These are phyloP conservation scores for Silene conica DNA, from an alignment of 148 eudicot species.

Conservation along the genomic window DNA sequence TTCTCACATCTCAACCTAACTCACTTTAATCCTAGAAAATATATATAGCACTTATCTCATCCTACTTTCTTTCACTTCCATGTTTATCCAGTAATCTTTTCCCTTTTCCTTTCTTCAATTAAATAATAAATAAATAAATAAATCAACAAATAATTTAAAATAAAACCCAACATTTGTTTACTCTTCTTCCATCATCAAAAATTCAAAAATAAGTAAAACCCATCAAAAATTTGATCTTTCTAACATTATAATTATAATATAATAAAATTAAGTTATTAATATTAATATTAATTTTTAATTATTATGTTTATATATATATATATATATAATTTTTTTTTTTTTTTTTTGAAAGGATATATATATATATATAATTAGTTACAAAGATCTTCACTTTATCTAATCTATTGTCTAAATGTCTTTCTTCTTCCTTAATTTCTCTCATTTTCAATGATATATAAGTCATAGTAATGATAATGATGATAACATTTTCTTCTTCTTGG, in stretches of 20 bases:
- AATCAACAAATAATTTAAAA: not conserved
- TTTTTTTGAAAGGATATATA: too few relatives aligned
- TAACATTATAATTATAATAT: not conserved
- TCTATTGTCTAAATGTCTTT: not conserved
- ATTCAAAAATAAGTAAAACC: slow-evolving; percentile 3
- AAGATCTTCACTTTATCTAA: slow-evolving; percentile 25
- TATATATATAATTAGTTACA: slow-evolving; percentile 1
- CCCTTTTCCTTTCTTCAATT: not conserved
- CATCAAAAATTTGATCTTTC: slow-evolving; percentile 13
- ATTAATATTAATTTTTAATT: too few relatives aligned
- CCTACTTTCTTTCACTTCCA: slow-evolving; percentile 17
- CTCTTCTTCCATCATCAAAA: slow-evolving; percentile 6
- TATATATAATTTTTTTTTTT: too few relatives aligned
- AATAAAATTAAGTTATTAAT: too few relatives aligned
- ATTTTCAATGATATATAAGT: not conserved
- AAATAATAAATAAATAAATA: not conserved
- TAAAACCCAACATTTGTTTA: not conserved
- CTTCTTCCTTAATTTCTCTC: not conserved
- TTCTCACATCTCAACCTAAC: too few relatives aligned
- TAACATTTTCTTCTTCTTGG: not conserved
- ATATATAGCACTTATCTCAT: slow-evolving; percentile 16
- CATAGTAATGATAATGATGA: not conserved
- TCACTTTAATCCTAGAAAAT: slow-evolving; percentile 13
- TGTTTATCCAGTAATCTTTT: slow-evolving; percentile 19
- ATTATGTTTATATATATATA: not conserved